Percentiles rank a stretch among this genome's conserved stretches.
phyloP scores from a whole-genome alignment of 225 moss, liverwort and hornwort genomes.

The Neckera pumila region DNA sequence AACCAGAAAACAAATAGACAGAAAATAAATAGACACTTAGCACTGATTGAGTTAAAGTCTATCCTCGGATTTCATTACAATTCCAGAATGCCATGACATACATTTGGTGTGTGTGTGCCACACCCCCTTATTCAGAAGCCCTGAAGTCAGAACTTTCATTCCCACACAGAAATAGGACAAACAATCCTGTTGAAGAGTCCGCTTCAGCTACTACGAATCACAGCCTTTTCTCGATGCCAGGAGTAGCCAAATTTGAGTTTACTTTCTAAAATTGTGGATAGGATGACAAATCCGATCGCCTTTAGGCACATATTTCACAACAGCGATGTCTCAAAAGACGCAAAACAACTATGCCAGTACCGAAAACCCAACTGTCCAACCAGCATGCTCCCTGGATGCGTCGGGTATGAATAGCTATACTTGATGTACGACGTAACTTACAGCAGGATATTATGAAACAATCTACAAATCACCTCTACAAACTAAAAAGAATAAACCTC shows the following conservation, averaged over 20 bases:
- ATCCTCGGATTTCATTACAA: background rate
- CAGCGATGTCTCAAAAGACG: background rate
- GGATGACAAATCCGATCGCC: background rate
- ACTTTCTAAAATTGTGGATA: background rate
- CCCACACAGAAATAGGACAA: background rate
- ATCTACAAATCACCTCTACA: background rate
- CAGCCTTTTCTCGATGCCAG: background rate
- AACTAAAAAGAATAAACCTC: conserved; percentile 3
- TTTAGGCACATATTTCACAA: background rate
- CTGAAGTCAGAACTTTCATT: background rate
- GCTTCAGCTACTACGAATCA: background rate
- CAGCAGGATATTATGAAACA: background rate
- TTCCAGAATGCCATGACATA: background rate
- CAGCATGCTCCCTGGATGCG: background rate
- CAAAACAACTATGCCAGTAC: background rate
- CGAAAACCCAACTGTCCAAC: background rate
- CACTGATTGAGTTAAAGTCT: background rate
- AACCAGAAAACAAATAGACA: background rate
- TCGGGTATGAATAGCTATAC: background rate
- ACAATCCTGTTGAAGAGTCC: background rate
- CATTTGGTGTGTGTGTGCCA: background rate
- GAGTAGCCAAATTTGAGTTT: background rate
- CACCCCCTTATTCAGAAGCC: background rate
- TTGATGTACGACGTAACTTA: background rate
- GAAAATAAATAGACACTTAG: background rate